Evolutionary conservation across 805 yeast species (phyloP), one percentile per base, ranked within the genome.

Genomic region (Torulaspora franciscae): DNA sequence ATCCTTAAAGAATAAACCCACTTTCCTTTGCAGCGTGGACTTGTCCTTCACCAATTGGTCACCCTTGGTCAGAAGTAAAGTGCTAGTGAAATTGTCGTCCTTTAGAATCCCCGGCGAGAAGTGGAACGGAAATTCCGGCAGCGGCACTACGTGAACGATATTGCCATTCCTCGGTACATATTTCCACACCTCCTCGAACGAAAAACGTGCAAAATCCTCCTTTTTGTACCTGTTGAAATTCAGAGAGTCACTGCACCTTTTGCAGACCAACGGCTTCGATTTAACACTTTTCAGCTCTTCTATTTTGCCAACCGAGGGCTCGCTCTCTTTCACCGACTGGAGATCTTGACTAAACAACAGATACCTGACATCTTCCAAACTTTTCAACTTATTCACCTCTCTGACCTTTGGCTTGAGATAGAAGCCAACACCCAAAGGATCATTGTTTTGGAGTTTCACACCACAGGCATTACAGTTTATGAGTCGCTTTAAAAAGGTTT

Each of bases 91-190:
- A 8, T 47, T 32, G 19, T 45, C 40, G 24, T 44, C 45, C 11
- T 51, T 32, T n/a, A 63, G 39, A 4, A 60, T 17, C 6, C 42
- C 25, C n/a, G 37, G 40, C 46, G 73, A 66, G 2, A 81, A 55
- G 6, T 81, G 72, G 32, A 83, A 65, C 1, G 96, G 96, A 57
- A 86, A 85, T 52, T 86, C 95, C 10, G 74, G 61, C 1, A 84
- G 79, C 28, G 84, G 81, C 7, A 83, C 68, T 1, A 85, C 78
- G 56, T 83, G 81, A 2, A 82, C 73, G 1, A 83, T 52, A 7
- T 71, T 71, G 3, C 77, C 73, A 26, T 62, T 53, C 3, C 54
- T 56, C 2, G 81, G 87, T 17, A 69, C 51, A 3, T 45, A 39
- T 4, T 54, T 51, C 45, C 69, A 41, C 1, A 73, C 62, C 4